Evolutionary conservation across 1,139 yeast genomes (phyloP), one percentile per base, ranked within the genome.

Genomic region (Saccharomycopsis crataegensis): DNA sequence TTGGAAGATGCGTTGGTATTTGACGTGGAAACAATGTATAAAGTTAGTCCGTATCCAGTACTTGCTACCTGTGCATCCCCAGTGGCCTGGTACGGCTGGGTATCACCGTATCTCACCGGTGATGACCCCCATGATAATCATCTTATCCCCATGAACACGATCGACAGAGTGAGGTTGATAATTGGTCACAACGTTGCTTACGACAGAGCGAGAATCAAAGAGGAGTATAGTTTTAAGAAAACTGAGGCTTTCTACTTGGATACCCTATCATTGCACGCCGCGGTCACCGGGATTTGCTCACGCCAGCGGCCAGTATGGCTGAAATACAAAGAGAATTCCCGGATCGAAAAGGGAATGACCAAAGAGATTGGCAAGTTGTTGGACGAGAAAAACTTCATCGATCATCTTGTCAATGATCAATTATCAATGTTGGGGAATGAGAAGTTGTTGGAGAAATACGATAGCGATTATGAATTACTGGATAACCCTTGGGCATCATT

Each of bases 61-160:
- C 65, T 94, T 68, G 96, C 96, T 1, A 80, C 89, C 0, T 96
- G 97, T 8, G 84, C 78, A 1, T 81, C 96, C 0, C 65, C 75
- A 0, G 71, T 76, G 17, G 96, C 97, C 0, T 90, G 98, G 96
- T 94, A 91, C 65, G 83, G 84, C 0, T 94, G 99, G 99, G 83
- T 89, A 1, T 89, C 96, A 0, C 99, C 99, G 0, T 81, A 78
- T 65, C 67, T 93, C 16, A 73, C 83, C 1, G 79, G 77, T 1
- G 82, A 78, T 59, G 57, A 56, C 4, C 41, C 45, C 36, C 11
- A 32, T n/a, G 63, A 66, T 31, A 60, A 66, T 6, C 96, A 90
- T 62, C 70, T 94, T 54, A 82, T 93, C 1, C 97, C 98, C 0
- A 67, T 93, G 65, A 78, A 83, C 60, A 74, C 78, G 1, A 64